These are phyloP conservation scores for Polychytrium aggregatum DNA, from an alignment of 192 early-diverging fungal species.

Conservation along the genomic window DNA sequence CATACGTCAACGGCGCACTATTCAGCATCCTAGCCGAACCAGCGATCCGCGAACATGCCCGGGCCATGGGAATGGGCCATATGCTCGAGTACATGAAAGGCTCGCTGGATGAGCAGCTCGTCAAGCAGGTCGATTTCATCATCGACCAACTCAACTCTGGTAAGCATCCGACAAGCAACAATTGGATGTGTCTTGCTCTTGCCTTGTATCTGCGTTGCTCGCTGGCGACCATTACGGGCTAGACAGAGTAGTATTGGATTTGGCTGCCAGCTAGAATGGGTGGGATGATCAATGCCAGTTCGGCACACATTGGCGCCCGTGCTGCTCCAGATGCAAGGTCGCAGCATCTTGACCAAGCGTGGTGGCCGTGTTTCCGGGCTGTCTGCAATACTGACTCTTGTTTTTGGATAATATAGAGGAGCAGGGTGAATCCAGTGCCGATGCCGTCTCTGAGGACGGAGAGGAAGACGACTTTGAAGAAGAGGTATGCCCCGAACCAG, in stretches of 20 bases:
- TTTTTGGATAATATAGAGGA: constrained; percentile 5
- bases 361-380: too few relatives aligned
- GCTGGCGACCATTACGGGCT: neutral
- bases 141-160: constrained; percentile 21
- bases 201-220: neutral
- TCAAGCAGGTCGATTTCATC: constrained; percentile 35
- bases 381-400: neutral
- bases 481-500: too few relatives aligned
- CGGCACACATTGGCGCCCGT: too few relatives aligned
- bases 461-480: constrained; percentile 37
- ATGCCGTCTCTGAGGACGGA: constrained; percentile 26
- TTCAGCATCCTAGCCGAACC: constrained; percentile 33
- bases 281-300: too few relatives aligned
- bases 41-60: constrained; percentile 18
- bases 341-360: too few relatives aligned
- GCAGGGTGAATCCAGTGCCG: constrained; percentile 12
- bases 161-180: too few relatives aligned
- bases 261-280: neutral
- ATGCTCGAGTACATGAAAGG: constrained; percentile 20
- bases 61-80: constrained; percentile 24
- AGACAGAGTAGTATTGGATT: neutral
- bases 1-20: constrained; percentile 39
- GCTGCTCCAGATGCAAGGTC: too few relatives aligned
- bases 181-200: neutral
- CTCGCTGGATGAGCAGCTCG: constrained; percentile 18